These are phyloP conservation scores for Colletotrichum chrysophilum DNA, from an alignment of 2,329 filamentous ascomycete species.

Conservation along the genomic window DNA sequence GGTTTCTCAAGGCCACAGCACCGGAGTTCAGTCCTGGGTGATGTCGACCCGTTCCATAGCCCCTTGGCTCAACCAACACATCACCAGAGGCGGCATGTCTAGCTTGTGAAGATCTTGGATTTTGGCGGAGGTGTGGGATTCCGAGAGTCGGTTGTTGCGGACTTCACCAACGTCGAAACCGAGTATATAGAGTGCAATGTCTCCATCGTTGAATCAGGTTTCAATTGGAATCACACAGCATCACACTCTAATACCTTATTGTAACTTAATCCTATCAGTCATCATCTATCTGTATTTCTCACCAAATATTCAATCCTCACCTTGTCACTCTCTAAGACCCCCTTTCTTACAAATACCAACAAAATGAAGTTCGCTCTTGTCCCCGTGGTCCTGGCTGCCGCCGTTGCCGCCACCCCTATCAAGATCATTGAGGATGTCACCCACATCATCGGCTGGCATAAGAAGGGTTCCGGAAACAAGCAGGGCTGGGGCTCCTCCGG, in stretches of 20 bases:
- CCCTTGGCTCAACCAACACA: constrained; percentile 6
- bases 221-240: not conserved
- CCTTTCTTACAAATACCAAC: not conserved
- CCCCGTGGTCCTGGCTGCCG: not conserved
- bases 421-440: not conserved
- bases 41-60: not conserved
- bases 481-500: not conserved
- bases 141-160: not conserved
- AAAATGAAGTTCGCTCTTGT: constrained; percentile 9
- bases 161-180: not conserved
- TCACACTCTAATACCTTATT: not conserved
- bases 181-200: not conserved
- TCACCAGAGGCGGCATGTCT: not conserved
- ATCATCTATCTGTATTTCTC: not conserved
- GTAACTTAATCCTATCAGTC: fast-evolving
- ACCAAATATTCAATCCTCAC: fast-evolving
- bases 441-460: constrained; percentile 12
- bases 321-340: not conserved
- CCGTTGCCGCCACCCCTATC: constrained; percentile 1
- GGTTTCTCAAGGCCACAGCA: not conserved
- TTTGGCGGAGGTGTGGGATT: not conserved
- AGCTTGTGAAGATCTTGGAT: not conserved
- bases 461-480: constrained; percentile 22
- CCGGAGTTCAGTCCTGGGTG: not conserved
- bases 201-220: not conserved